These are phyloP conservation scores for Waitea zeae DNA, from an alignment of 1,284 basidiomycete genomes.

Conservation along the genomic window DNA sequence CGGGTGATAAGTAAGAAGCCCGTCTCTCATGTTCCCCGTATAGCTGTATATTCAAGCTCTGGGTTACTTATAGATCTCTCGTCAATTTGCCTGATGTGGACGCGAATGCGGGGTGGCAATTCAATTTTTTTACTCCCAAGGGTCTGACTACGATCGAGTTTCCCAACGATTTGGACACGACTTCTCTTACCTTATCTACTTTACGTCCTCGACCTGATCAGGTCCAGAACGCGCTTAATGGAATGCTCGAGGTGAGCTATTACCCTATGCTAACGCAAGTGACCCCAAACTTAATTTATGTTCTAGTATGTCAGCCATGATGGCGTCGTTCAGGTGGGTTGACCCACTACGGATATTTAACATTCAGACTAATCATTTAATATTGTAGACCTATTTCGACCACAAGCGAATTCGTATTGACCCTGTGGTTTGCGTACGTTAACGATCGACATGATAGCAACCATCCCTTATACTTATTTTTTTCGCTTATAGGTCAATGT, in stretches of 20 bases:
- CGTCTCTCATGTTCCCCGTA: slow-evolving; percentile 4
- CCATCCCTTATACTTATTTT: no score
- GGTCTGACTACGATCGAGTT: slow-evolving; percentile 20
- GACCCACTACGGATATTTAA: no score
- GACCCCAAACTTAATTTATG: no score
- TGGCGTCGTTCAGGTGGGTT: no score
- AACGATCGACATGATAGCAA: background rate
- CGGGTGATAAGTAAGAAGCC: slow-evolving; percentile 26
- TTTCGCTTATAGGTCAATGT: slow-evolving; percentile 36
- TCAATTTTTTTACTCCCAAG: background rate
- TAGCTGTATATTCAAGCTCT: background rate
- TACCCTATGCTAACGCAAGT: no score
- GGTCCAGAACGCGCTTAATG: no score
- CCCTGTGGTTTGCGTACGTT: background rate
- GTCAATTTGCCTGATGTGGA: no score
- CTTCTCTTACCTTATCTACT: no score
- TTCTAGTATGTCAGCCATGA: no score
- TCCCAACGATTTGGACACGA: slow-evolving; percentile 33
- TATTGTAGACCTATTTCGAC: slow-evolving; percentile 39
- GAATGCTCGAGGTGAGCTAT: no score
- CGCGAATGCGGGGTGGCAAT: background rate
- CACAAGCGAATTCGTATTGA: slow-evolving; percentile 5
- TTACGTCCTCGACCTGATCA: no score
- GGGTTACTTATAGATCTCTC: background rate
- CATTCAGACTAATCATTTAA: slow-evolving; percentile 33